Evolutionary conservation across 2,329 filamentous ascomycete genomes (phyloP).

Genomic region (Trichoderma citrinoviride): DNA sequence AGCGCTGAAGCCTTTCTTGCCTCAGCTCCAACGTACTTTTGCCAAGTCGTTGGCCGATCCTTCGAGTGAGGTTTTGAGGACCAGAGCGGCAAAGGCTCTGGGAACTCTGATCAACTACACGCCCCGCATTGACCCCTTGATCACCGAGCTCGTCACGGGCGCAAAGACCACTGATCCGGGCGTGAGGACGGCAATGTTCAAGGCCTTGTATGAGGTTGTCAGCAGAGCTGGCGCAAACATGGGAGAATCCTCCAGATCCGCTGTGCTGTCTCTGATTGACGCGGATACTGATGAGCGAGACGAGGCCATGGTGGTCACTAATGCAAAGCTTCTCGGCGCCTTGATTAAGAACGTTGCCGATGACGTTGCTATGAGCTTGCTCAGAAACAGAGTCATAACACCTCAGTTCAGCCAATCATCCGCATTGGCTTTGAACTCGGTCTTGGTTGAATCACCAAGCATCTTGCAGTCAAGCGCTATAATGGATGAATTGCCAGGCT

Average conservation of each 20-base stretch:
- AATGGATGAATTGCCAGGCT: constrained; percentile 69
- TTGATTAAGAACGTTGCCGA: constrained; percentile 81
- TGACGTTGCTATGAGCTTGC: constrained; percentile 59
- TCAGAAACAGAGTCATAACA: constrained; percentile 75
- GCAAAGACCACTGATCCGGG: constrained; percentile 83
- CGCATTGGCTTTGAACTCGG: constrained; percentile 81
- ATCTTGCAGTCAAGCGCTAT: constrained; percentile 64
- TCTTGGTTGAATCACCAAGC: constrained; percentile 75
- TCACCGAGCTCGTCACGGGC: constrained; percentile 88
- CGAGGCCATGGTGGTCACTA: constrained; percentile 78
- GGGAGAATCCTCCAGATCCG: constrained; percentile 81
- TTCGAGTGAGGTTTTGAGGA: constrained; percentile 82
- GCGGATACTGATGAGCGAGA: constrained; percentile 74
- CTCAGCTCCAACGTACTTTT: constrained; percentile 94
- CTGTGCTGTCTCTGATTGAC: constrained; percentile 88
- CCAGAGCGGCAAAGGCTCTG: constrained; percentile 86
- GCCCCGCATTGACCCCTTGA: constrained; percentile 90
- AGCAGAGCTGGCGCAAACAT: constrained; percentile 93
- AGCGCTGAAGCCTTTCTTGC: constrained; percentile 93
- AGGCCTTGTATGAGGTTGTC: constrained; percentile 92
- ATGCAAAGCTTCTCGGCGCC: constrained; percentile 84
- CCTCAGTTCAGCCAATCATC: constrained; percentile 74
- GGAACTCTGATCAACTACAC: constrained; percentile 95
- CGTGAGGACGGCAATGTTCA: constrained; percentile 93
- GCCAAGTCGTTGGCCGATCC: constrained; percentile 93